A percentile compares a stretch with the other conserved stretches of the same genome.
phyloP scores from a whole-genome alignment of 129 eudicot genomes.

The Heracleum sosnowskyi region DNA sequence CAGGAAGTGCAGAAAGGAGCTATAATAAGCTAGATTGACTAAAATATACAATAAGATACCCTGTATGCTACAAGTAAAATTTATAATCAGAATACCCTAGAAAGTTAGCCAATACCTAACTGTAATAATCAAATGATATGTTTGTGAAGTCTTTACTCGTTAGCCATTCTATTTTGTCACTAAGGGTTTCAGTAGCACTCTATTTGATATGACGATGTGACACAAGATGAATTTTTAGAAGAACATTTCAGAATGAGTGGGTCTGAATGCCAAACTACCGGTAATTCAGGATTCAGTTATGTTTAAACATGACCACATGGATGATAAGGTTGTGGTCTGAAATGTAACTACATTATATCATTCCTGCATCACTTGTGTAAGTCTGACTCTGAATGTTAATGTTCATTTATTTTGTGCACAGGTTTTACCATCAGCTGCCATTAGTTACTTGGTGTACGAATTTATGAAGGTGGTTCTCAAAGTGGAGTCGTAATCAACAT shows the following conservation, averaged over 20 bases:
- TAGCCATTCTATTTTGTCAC: background rate
- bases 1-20: background rate
- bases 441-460: constrained; percentile 90
- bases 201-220: background rate
- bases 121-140: background rate
- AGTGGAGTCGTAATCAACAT: constrained; percentile 44
- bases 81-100: background rate
- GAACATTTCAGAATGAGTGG: background rate
- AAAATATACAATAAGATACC: background rate
- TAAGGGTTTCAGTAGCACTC: background rate
- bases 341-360: background rate
- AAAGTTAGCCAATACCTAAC: background rate
- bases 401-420: constrained; percentile 18
- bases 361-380: background rate
- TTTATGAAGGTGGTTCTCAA: constrained; percentile 93
- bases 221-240: background rate
- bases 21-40: background rate
- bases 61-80: background rate
- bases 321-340: background rate
- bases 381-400: background rate
- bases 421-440: constrained; percentile 97
- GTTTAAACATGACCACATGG: background rate
- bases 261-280: too few species aligned
- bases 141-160: background rate
- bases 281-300: background rate